Conservation (phyloP, 495 filamentous ascomycete species). For the Aspergillus baeticus region DNA sequence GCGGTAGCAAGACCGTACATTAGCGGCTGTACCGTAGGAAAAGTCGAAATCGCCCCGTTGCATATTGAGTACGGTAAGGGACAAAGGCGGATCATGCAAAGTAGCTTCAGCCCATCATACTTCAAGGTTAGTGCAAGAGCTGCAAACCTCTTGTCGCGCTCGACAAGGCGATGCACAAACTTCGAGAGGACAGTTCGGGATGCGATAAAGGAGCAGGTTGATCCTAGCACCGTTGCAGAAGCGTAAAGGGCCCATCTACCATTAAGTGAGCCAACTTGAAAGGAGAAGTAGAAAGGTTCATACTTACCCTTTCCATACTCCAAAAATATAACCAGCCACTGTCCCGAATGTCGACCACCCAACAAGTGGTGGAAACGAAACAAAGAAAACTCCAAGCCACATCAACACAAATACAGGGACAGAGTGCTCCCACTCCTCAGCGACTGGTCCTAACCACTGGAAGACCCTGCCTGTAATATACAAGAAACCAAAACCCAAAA, state of each 20-base stretch:
- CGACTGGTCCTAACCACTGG: conserved; percentile 64
- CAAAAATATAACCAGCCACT: conserved; percentile 89
- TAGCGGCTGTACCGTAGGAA: conserved; percentile 77
- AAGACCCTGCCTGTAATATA: conserved; percentile 78
- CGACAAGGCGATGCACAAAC: conserved; percentile 78
- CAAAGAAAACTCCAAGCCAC: conserved; percentile 72
- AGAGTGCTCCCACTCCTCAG: conserved; percentile 68
- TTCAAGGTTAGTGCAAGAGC: conserved; percentile 66
- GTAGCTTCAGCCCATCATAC: conserved; percentile 82
- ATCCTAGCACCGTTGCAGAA: conserved; percentile 73
- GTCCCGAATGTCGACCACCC: conserved; percentile 89
- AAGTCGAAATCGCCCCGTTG: conserved; percentile 91
- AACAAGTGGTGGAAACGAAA: conserved; percentile 87
- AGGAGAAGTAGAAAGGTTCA: background rate
- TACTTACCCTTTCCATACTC: conserved; percentile 77
- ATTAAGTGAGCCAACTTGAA: conserved; percentile 8
- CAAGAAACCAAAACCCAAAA: conserved; percentile 63
- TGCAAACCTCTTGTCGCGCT: conserved; percentile 74
- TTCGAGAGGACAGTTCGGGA: conserved; percentile 72
- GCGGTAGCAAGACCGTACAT: conserved; percentile 81
- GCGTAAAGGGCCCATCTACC: conserved; percentile 78
- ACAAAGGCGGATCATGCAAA: conserved; percentile 91
- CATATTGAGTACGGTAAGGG: conserved; percentile 92
- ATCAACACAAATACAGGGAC: conserved; percentile 73
- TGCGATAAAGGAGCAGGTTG: conserved; percentile 72